Evolutionary conservation across 495 filamentous ascomycete genomes (phyloP), one percentile per base, ranked within the genome.

Genomic region (Xylaria cubensis): DNA sequence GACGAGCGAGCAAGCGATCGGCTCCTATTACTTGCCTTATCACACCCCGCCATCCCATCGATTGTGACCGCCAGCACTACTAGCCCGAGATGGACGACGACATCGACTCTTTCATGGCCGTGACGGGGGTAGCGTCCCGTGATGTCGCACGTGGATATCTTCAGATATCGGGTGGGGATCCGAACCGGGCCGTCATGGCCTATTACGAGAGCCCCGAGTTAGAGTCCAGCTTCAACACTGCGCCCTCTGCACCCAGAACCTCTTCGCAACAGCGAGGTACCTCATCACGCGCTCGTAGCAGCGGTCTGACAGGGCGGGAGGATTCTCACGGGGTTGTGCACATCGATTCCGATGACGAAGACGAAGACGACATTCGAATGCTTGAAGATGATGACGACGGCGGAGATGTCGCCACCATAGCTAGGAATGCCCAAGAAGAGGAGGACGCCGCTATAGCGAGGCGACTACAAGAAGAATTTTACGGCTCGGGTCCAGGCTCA

Each of bases 381-480:
- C 62, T n/a, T 8, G 71, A 76, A 32, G 80, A 79, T 19, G 76
- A 77, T 4, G 78, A 68, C 9, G 75, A 73, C 3, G 81, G 58
- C 12, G 83, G 80, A 48, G 77, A 78, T 8, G 80, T 85, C 50
- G 81, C 76, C 58, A 81, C 78, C 32, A 70, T 81, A 42, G 83
- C 80, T 13, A 78, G 81, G 67, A 79, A 67, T 55, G 86, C 82
- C 13, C 84, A 83, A 66, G 83, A 89, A 61, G 96, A 98, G 73
- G 93, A 97, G 75, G 96, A 99, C 82, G 96, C 94, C 55, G 96
- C 93, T 13, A 93, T 98, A 89, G 96, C 96, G 8, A 88, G 93
- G 74, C 89, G 93, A 53, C 78, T 99, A 56, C 97, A 98, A 76
- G 93, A 98, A 76, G 94, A 99, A 81, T 85, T 97, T 77, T 98